Conservation (phyloP, 306 rosid species). For the Quercus gilva region DNA sequence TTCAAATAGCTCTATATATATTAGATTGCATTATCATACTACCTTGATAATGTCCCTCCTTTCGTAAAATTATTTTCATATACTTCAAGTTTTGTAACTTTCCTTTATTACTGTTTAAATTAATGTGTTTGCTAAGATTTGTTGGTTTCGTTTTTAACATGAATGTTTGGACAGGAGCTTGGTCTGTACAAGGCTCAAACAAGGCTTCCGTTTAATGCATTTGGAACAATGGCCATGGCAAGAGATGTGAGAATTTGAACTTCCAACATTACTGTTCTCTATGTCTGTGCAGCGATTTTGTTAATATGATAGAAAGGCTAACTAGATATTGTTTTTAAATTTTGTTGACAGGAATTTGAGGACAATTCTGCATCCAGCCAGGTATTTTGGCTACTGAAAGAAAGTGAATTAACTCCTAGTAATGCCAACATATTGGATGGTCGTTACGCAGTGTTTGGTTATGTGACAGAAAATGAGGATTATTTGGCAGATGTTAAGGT, state of each 20-base stretch:
- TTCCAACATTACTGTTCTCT: neutral
- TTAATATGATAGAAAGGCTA: neutral
- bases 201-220: constrained; percentile 95
- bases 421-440: constrained; percentile 96
- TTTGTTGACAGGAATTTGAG: constrained; percentile 74
- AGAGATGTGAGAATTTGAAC: constrained; percentile 69
- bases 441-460: constrained; percentile 84
- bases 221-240: constrained; percentile 99
- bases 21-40: neutral
- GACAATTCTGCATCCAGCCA: constrained; percentile 90
- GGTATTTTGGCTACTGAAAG: constrained; percentile 91
- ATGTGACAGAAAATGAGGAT: constrained; percentile 80
- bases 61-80: neutral
- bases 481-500: constrained; percentile 90
- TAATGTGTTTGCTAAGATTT: neutral
- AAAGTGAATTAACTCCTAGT: constrained; percentile 95
- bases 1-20: neutral
- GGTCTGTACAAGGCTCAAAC: constrained; percentile 99
- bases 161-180: constrained; percentile 62
- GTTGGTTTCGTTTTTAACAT: constrained; percentile 7
- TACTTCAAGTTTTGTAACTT: constrained; percentile 1
- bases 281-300: neutral
- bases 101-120: neutral
- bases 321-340: neutral
- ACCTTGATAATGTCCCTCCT: neutral